Evolutionary conservation across 345 rosid species (phyloP), one percentile per base, ranked within the genome.

Genomic region (Turritis glabra): DNA sequence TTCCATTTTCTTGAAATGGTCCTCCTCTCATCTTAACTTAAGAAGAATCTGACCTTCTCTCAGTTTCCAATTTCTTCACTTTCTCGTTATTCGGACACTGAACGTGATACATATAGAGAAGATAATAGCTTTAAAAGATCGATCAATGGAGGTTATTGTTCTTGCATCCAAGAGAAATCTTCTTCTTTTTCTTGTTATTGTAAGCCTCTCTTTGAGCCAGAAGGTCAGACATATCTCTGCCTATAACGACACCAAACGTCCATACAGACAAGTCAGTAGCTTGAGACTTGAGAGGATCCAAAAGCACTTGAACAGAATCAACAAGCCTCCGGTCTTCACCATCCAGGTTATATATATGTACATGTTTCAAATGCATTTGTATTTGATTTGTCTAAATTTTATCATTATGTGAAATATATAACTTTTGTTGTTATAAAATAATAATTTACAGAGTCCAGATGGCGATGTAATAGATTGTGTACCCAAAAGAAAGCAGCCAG

Each of bases 401-500:
- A 7, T 61, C 2, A 5, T 4, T 75, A 17, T 29, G n/a, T 71
- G 21, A 48, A 63, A 56, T 44, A 52, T 67, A 63, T 73, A 47
- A 32, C 3, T 35, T 43, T 51, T 51, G 8, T 21, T 30, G 41
- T 50, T 51, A 47, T 13, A 21, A 63, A 33, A 38, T 21, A 21
- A 47, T 60, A 50, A 10, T 62, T 38, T 63, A 17, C 81, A 84
- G 86, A 88, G 93, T 68, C 89, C 87, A 44, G 99, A 96, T 82
- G 99, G 98, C 61, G 99, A 96, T 84, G 71, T 83, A 46, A 88
- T 96, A 73, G 98, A 96, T 35, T 96, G 99, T 80, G 88, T 96
- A 63, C 93, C 71, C 80, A 89, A 84, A 74, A 83, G 87, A 81
- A 84, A 81, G 67, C 99, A 96, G 54, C 98, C 98, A 62, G 96